Evolutionary conservation across 805 yeast species (phyloP).

Genomic region (Komagataella phaffii): DNA sequence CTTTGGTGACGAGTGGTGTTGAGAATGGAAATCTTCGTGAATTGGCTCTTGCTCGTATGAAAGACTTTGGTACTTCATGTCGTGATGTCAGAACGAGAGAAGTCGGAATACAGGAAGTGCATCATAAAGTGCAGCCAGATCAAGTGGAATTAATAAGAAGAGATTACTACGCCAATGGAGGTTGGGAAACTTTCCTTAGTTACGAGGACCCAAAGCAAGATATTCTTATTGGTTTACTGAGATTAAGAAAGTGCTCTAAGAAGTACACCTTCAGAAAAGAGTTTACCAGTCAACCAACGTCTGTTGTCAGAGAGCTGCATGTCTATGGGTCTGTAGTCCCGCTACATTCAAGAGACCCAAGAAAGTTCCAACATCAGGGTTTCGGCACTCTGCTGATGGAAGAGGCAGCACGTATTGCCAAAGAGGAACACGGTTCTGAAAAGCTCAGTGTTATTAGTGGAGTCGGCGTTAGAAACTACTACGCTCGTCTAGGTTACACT

Average conservation of each 20-base stretch:
- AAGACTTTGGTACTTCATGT: conserved; percentile 92
- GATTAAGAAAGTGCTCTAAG: conserved; percentile 81
- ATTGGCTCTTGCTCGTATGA: conserved; percentile 92
- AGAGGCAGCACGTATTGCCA: conserved; percentile 93
- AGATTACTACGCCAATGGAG: conserved; percentile 95
- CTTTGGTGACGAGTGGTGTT: conserved; percentile 92
- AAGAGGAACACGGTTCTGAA: conserved; percentile 85
- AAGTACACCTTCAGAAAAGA: conserved; percentile 87
- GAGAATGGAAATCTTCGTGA: conserved; percentile 96
- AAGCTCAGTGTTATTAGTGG: conserved; percentile 94
- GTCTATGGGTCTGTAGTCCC: conserved; percentile 98
- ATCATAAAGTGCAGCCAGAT: conserved; percentile 91
- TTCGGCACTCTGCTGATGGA: conserved; percentile 96
- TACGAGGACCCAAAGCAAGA: conserved; percentile 97
- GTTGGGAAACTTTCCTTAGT: conserved; percentile 94
- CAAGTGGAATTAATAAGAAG: conserved; percentile 92
- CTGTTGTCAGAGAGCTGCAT: conserved; percentile 92
- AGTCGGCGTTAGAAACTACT: conserved; percentile 94
- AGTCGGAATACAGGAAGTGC: conserved; percentile 97
- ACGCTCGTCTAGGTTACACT: conserved; percentile 80
- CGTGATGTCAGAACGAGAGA: conserved; percentile 96
- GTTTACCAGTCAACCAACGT: conserved; percentile 69
- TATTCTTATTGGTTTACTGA: conserved; percentile 78
- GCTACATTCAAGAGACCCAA: conserved; percentile 88
- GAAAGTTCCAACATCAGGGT: conserved; percentile 98